phyloP scores from a whole-genome alignment of 192 early-diverging fungal species.

The Anaeromyces robustus region DNA sequence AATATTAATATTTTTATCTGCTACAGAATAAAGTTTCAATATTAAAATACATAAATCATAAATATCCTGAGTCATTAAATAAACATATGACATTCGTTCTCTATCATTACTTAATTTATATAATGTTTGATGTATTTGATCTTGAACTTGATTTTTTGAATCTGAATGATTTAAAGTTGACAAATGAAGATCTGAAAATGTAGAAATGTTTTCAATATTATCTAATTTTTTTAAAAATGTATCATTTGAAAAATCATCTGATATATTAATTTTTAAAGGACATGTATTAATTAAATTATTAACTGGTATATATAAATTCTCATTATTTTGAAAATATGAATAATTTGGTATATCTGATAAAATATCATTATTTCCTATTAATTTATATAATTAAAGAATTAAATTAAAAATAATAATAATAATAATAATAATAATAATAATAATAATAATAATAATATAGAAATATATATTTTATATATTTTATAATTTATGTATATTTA shows the following conservation, averaged over 20 bases:
- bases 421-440: too few species aligned
- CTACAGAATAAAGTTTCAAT: not conserved
- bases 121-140: not conserved
- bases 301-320: not conserved
- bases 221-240: not conserved
- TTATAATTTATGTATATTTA: too few species aligned
- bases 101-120: not conserved
- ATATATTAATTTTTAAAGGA: not conserved
- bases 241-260: not conserved
- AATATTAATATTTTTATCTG: not conserved
- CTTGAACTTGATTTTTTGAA: not conserved
- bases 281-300: not conserved
- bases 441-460: too few species aligned
- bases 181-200: not conserved
- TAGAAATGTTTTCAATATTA: not conserved
- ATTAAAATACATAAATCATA: not conserved
- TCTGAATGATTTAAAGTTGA: not conserved
- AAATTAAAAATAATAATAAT: too few species aligned
- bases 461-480: too few species aligned
- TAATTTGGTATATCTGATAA: not conserved
- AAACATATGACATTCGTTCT: not conserved
- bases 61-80: not conserved
- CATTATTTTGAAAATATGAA: not conserved
- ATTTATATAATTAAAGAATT: not conserved
- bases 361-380: not conserved